Evolutionary conservation across 1,284 basidiomycete genomes (phyloP), one percentile per base, ranked within the genome.

Genomic region (Tilletia setariae): DNA sequence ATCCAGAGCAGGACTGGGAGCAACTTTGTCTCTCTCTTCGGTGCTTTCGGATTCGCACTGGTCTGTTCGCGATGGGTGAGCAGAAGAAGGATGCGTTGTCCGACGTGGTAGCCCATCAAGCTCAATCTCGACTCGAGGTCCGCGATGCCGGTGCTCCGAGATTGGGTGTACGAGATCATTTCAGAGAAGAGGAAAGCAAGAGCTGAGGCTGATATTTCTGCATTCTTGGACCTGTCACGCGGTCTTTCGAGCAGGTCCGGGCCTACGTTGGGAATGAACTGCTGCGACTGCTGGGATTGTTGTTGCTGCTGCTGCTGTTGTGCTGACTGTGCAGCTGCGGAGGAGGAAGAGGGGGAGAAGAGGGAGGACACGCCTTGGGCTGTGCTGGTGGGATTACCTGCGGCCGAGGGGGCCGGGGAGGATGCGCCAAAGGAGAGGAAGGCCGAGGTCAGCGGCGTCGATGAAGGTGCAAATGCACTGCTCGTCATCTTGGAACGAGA

Each of bases 91-190:
- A 77, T 42, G 0, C 79, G 53, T 44, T 78, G 70, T 0, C 80
- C 80, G 1, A 81, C 70, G 1, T 68, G 69, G 42, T 78, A 76
- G 16, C 80, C 80, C 40, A 81, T 69, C n/a, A 76, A 35, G 0
- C 62, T 63, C 2, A 82, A 70, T 16, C 44, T n/a, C 35, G 47
- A 40, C 63, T 99, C 96, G 68, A 99, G 86, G 80, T 98, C 95
- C 77, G 91, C 90, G 70, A 98, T 94, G 9, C 94, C 95, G 74
- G 88, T 90, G 66, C 98, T 95, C 65, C 93, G 87, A 78, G 91
- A 93, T 84, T 98, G 95, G 1, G 92, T 94, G 83, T 98, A 98
- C 15, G 70, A 49, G 1, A 82, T 76, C 32, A 78, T 80, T 70
- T 82, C 79, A 13, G 72, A 64, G 47, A 75, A 81, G 1, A 82